Evolutionary conservation across 2,329 filamentous ascomycete species (phyloP).

Genomic region (Parastagonospora nodorum): DNA sequence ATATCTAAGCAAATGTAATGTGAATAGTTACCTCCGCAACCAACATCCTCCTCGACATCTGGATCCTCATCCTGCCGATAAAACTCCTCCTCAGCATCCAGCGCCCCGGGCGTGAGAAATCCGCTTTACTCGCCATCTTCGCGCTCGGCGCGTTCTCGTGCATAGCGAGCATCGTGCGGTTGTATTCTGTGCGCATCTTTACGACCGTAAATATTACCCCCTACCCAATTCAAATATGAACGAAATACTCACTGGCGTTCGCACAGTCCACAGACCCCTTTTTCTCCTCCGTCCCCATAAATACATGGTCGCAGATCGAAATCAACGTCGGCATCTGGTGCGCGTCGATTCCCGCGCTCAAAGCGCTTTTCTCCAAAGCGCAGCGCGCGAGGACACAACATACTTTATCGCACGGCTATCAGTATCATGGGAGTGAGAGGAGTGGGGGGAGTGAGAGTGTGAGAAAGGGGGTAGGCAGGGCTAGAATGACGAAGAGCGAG

Average conservation of each 20-base stretch:
- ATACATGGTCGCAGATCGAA: conserved; percentile 91
- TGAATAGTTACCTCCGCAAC: conserved; percentile 62
- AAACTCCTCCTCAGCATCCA: conserved; percentile 83
- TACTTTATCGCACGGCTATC: conserved; percentile 9
- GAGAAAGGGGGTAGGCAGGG: background rate
- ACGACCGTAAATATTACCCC: conserved; percentile 34
- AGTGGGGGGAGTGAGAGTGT: conserved; percentile 7
- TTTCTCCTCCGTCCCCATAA: conserved; percentile 76
- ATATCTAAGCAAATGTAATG: background rate
- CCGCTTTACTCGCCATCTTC: conserved; percentile 82
- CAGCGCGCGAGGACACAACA: conserved; percentile 13
- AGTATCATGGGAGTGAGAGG: conserved; percentile 26
- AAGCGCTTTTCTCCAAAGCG: conserved; percentile 62
- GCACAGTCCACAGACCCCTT: conserved; percentile 50
- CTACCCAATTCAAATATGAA: too few species aligned
- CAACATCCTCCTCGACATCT: conserved; percentile 87
- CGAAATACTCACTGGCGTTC: too few species aligned
- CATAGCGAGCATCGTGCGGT: conserved; percentile 75
- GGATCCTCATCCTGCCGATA: conserved; percentile 81
- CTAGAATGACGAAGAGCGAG: conserved; percentile 1
- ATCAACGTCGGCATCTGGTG: conserved; percentile 88
- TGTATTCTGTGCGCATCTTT: conserved; percentile 46
- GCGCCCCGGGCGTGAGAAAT: conserved; percentile 80
- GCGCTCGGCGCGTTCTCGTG: conserved; percentile 83
- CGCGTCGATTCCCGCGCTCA: conserved; percentile 84